phyloP scores from a whole-genome alignment of 2,329 filamentous ascomycete species.

The Huntiella decipiens region DNA sequence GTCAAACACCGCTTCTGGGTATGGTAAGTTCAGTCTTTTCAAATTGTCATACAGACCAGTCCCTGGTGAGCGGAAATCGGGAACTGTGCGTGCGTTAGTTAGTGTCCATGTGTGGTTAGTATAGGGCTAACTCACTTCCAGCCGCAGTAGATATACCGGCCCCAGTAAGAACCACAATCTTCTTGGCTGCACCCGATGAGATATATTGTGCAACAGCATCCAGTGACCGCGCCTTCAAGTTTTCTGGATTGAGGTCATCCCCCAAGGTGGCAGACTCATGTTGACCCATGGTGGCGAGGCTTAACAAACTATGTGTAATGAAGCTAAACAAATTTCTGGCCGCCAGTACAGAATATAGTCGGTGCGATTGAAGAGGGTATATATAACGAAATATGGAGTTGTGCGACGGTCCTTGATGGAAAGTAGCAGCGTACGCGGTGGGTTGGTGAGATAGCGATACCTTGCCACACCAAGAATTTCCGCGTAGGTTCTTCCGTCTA shows the following conservation, averaged over 20 bases:
- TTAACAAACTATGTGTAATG: not conserved
- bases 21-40: conserved; percentile 63
- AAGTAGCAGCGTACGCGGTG: too few relatives aligned
- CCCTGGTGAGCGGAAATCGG: conserved; percentile 83
- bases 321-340: not conserved
- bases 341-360: too few relatives aligned
- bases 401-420: too few relatives aligned
- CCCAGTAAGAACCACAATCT: conserved; percentile 76
- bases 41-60: conserved; percentile 92
- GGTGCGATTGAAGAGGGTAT: not conserved
- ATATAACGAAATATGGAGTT: not conserved
- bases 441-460: too few relatives aligned
- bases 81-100: conserved; percentile 37
- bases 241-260: conserved; percentile 44
- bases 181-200: conserved; percentile 42
- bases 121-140: conserved; percentile 28
- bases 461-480: too few relatives aligned
- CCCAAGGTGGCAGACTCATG: conserved; percentile 48
- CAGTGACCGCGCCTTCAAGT: conserved; percentile 49
- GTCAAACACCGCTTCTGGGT: conserved; percentile 87
- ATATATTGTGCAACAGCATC: conserved; percentile 67
- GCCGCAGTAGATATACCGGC: conserved; percentile 69
- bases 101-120: not conserved
- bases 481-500: too few relatives aligned
- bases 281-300: conserved; percentile 50